Percentiles rank a stretch among this genome's conserved stretches.
These are phyloP conservation scores for Pseudoturritis turrita DNA, from an alignment of 345 rosid genomes.

Conservation along the genomic window DNA sequence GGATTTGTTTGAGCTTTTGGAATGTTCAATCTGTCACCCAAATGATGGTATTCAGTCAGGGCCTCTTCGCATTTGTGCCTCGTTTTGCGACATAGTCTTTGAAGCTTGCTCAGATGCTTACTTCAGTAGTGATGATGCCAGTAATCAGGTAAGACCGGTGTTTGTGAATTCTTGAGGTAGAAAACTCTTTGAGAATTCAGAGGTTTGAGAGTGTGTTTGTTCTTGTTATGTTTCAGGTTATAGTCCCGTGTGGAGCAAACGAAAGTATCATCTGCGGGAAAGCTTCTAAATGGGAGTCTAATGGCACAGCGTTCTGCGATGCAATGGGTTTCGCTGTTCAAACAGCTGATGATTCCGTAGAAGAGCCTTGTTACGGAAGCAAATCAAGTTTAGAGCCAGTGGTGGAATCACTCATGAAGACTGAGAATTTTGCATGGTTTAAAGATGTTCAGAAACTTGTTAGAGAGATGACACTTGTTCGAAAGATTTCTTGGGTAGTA, in stretches of 20 bases:
- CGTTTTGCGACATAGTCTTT: slow-evolving; percentile 65
- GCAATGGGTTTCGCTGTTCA: slow-evolving; percentile 69
- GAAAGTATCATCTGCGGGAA: slow-evolving; percentile 59
- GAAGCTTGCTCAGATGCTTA: slow-evolving; percentile 70
- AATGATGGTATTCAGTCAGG: slow-evolving; percentile 54
- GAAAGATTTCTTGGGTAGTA: slow-evolving; percentile 54
- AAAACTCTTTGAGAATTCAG: not conserved
- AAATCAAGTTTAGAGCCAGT: slow-evolving; percentile 55
- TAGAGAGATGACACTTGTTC: slow-evolving; percentile 13
- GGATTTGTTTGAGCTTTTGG: slow-evolving; percentile 71
- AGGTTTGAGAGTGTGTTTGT: slow-evolving; percentile 3
- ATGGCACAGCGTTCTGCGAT: slow-evolving; percentile 70
- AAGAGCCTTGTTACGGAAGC: slow-evolving; percentile 58
- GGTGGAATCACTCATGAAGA: slow-evolving; percentile 44
- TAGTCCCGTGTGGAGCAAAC: slow-evolving; percentile 68
- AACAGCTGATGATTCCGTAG: slow-evolving; percentile 27
- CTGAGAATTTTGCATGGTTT: slow-evolving; percentile 24
- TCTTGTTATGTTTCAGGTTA: slow-evolving; percentile 40
- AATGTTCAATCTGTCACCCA: slow-evolving; percentile 78
- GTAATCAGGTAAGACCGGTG: slow-evolving; percentile 42
- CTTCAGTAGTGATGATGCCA: slow-evolving; percentile 64
- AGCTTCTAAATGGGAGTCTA: slow-evolving; percentile 65
- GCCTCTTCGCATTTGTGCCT: slow-evolving; percentile 55
- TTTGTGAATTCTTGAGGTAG: not conserved
- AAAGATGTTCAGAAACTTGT: slow-evolving; percentile 24